phyloP scores from a whole-genome alignment of 2,329 filamentous ascomycete genomes.

The Ceratocystis smalleyi region DNA sequence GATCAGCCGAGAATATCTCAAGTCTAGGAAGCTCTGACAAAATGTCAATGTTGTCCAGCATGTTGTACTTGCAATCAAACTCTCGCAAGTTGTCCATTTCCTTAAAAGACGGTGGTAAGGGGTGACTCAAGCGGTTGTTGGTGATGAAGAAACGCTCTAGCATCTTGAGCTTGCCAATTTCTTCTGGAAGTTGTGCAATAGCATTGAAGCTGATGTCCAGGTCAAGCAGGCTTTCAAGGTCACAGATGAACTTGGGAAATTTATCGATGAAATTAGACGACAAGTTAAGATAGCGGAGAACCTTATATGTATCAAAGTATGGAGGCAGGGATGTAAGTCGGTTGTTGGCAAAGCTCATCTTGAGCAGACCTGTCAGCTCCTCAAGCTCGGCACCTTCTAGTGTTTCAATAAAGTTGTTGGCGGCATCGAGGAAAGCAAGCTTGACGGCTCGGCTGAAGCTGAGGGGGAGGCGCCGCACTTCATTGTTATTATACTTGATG shows the following conservation, averaged over 20 bases:
- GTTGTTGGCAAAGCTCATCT: slow-evolving; percentile 89
- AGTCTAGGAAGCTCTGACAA: slow-evolving; percentile 71
- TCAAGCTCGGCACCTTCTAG: slow-evolving; percentile 73
- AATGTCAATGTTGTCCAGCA: slow-evolving; percentile 73
- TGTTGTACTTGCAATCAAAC: slow-evolving; percentile 88
- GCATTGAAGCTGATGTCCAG: slow-evolving; percentile 94
- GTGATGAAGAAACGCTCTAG: slow-evolving; percentile 87
- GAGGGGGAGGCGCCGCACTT: slow-evolving; percentile 68
- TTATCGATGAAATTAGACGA: slow-evolving; percentile 82
- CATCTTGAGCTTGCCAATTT: slow-evolving; percentile 61
- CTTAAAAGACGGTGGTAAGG: slow-evolving; percentile 57
- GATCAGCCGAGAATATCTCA: slow-evolving; percentile 76
- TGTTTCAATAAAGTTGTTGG: slow-evolving; percentile 81
- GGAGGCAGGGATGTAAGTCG: slow-evolving; percentile 61
- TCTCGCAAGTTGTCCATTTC: slow-evolving; percentile 68
- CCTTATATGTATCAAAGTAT: slow-evolving; percentile 68
- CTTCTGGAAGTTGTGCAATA: slow-evolving; percentile 59
- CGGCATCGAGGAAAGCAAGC: slow-evolving; percentile 81
- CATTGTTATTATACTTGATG: slow-evolving; percentile 91
- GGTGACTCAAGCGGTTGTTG: slow-evolving; percentile 72
- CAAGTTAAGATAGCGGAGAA: slow-evolving; percentile 70
- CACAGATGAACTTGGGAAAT: slow-evolving; percentile 74
- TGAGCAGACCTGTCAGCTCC: slow-evolving; percentile 59
- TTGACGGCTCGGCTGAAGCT: slow-evolving; percentile 68
- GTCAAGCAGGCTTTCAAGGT: slow-evolving; percentile 70